Evolutionary conservation across 805 yeast genomes (phyloP).

Genomic region (Ogataea allantospora): DNA sequence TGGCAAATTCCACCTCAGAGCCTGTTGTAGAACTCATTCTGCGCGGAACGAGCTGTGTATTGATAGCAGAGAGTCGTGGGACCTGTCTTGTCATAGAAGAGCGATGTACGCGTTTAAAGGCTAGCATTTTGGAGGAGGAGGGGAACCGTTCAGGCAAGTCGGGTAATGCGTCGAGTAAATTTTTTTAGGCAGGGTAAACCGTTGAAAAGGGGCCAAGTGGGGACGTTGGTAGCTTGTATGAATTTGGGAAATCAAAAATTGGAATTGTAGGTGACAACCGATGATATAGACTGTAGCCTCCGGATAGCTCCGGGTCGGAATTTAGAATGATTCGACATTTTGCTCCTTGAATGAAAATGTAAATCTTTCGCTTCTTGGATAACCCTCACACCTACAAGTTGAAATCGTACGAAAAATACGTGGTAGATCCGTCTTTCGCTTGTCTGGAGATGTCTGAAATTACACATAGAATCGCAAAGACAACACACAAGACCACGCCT

Average conservation of each 20-base stretch:
- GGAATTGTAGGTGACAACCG: too few species aligned
- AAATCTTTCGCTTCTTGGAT: slow-evolving; percentile 5
- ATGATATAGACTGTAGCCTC: too few species aligned
- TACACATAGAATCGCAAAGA: slow-evolving; percentile 19
- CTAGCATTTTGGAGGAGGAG: slow-evolving; percentile 10
- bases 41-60: slow-evolving; percentile 4
- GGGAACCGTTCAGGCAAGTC: slow-evolving; percentile 14
- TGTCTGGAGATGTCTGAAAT: slow-evolving; percentile 19
- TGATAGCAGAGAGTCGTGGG: slow-evolving; percentile 6
- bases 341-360: too few species aligned
- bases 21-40: slow-evolving; percentile 12
- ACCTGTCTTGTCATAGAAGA: slow-evolving; percentile 8
- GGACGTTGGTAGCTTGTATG: too few species aligned
- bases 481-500: slow-evolving; percentile 24
- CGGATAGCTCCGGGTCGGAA: not conserved
- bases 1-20: slow-evolving; percentile 61
- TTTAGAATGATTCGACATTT: not conserved
- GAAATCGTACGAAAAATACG: slow-evolving; percentile 9
- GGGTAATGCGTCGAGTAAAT: slow-evolving; percentile 16
- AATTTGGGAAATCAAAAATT: not conserved
- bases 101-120: slow-evolving; percentile 9
- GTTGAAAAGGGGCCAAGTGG: not conserved
- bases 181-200: slow-evolving; percentile 13
- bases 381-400: slow-evolving; percentile 11
- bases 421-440: slow-evolving; percentile 8